phyloP scores from a whole-genome alignment of 73 alveolate species.

The Paramecium sonneborni region DNA sequence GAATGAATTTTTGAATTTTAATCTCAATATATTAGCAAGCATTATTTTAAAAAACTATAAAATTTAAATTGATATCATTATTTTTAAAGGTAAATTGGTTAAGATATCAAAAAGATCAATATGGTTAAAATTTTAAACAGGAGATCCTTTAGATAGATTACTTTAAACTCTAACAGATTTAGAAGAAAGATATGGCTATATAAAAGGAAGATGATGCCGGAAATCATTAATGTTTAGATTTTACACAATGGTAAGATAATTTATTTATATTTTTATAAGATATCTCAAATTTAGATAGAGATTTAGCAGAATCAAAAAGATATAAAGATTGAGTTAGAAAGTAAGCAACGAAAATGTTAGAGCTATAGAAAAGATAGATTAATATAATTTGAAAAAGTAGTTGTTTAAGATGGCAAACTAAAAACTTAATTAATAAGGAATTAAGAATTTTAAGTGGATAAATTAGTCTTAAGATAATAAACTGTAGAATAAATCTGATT shows the following conservation, averaged over 20 bases:
- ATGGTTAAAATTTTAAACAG: neutral
- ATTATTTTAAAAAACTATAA: no score
- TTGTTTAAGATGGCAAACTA: no score
- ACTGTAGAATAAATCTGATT: constrained; percentile 18
- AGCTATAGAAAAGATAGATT: constrained; percentile 12
- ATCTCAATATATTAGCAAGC: no score
- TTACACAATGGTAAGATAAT: neutral
- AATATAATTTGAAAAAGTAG: no score
- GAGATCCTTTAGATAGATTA: constrained; percentile 36
- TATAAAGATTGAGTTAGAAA: no score
- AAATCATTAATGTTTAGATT: neutral
- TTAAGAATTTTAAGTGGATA: neutral
- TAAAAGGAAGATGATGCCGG: constrained; percentile 12
- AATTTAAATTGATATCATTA: no score
- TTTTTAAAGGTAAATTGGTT: no score
- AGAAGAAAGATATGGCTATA: constrained; percentile 38
- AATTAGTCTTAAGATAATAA: neutral
- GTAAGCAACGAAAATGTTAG: neutral
- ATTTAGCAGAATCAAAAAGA: constrained; percentile 36
- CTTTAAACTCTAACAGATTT: neutral
- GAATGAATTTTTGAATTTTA: no score
- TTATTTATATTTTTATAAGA: neutral
- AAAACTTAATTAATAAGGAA: neutral
- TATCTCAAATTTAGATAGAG: neutral
- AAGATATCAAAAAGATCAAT: no score